phyloP scores from a whole-genome alignment of 129 eudicot genomes.

The Apium graveolens region DNA sequence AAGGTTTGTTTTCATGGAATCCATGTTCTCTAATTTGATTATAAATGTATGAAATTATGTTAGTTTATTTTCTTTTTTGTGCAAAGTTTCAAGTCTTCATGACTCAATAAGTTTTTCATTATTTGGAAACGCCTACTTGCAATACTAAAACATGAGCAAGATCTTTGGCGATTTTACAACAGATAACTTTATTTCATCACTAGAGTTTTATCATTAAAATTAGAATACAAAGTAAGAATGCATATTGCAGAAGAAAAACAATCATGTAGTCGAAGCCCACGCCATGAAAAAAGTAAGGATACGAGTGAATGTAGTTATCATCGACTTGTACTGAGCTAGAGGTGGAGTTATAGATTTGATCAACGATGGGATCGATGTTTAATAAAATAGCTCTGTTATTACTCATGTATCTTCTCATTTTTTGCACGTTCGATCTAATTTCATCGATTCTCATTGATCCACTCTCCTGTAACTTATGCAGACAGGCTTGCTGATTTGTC shows the following conservation, averaged over 20 bases:
- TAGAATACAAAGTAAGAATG: neutral
- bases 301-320: neutral
- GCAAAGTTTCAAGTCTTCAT: too few species aligned
- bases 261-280: neutral
- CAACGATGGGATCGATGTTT: neutral
- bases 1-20: neutral
- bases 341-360: neutral
- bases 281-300: neutral
- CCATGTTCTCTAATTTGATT: neutral
- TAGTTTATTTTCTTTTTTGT: too few species aligned
- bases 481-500: slow-evolving; percentile 4
- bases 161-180: neutral
- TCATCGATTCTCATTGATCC: neutral
- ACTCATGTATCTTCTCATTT: neutral
- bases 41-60: neutral
- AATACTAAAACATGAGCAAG: neutral
- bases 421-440: neutral
- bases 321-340: neutral
- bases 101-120: neutral
- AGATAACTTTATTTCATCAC: neutral
- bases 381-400: neutral
- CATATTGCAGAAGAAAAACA: neutral
- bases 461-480: slow-evolving; percentile 3
- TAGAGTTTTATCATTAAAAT: neutral
- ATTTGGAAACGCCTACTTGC: neutral